Percentiles rank a stretch among this genome's conserved stretches.
Evolutionary conservation across 805 yeast genomes (phyloP).

Genomic region (Wickerhamiella lipophila): DNA sequence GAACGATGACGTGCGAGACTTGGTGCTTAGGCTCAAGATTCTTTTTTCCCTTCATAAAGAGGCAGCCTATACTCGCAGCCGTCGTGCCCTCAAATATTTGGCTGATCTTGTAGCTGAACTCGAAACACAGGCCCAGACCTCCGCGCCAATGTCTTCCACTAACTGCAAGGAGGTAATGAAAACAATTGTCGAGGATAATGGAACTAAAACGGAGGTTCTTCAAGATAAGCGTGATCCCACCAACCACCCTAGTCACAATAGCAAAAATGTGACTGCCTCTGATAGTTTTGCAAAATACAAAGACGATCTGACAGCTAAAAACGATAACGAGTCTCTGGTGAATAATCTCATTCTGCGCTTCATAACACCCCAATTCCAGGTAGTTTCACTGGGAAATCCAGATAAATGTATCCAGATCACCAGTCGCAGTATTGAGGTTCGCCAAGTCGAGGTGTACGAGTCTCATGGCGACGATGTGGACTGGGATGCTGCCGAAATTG

Average conservation of each 20-base stretch:
- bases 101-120: conserved; percentile 38
- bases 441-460: conserved; percentile 52
- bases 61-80: conserved; percentile 33
- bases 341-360: conserved; percentile 56
- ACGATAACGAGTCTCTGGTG: conserved; percentile 28
- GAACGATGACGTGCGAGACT: conserved; percentile 58
- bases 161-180: background rate
- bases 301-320: conserved; percentile 34
- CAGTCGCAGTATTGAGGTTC: conserved; percentile 57
- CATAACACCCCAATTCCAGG: conserved; percentile 72
- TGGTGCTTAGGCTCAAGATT: conserved; percentile 47
- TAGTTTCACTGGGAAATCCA: conserved; percentile 39
- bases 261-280: background rate
- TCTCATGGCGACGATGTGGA: conserved; percentile 29
- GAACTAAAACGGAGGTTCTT: background rate
- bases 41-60: conserved; percentile 36
- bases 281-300: conserved; percentile 14
- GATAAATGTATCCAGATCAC: conserved; percentile 56
- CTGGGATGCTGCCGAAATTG: conserved; percentile 37
- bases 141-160: background rate
- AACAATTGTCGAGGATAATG: background rate
- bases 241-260: background rate
- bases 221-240: background rate
- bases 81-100: conserved; percentile 39
- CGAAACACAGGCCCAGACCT: conserved; percentile 15